phyloP scores from a whole-genome alignment of 371 early-diverging fungal genomes.

The Mucor circinelloides region DNA sequence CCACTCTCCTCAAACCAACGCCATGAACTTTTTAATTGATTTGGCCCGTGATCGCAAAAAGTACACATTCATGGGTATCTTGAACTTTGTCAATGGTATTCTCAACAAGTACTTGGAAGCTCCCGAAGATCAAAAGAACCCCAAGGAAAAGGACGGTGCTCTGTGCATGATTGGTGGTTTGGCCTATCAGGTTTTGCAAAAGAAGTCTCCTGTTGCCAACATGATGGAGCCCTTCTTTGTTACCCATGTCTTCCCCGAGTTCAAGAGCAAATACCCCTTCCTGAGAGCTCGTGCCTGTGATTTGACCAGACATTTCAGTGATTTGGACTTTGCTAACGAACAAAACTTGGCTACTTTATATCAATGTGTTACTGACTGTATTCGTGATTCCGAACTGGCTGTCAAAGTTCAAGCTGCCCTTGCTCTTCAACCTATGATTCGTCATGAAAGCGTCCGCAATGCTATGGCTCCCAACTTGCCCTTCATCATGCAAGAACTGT shows the following conservation, averaged over 20 bases:
- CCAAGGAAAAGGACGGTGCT: slow-evolving; percentile 87
- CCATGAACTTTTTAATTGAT: slow-evolving; percentile 71
- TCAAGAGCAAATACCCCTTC: slow-evolving; percentile 78
- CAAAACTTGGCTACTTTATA: slow-evolving; percentile 60
- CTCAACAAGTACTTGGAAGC: slow-evolving; percentile 61
- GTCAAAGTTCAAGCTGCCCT: slow-evolving; percentile 84
- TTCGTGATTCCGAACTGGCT: slow-evolving; percentile 81
- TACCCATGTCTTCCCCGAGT: slow-evolving; percentile 87
- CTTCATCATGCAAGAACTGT: slow-evolving; percentile 81
- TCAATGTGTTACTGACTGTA: slow-evolving; percentile 62
- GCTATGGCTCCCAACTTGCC: slow-evolving; percentile 79
- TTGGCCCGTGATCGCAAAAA: slow-evolving; percentile 79
- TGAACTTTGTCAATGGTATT: slow-evolving; percentile 74
- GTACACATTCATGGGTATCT: slow-evolving; percentile 76
- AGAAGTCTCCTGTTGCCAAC: slow-evolving; percentile 66
- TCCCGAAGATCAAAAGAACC: slow-evolving; percentile 67
- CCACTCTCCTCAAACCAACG: slow-evolving; percentile 71
- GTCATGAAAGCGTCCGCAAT: slow-evolving; percentile 69
- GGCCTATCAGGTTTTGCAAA: slow-evolving; percentile 62
- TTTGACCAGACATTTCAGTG: slow-evolving; percentile 42
- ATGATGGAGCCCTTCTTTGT: slow-evolving; percentile 84
- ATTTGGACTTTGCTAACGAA: slow-evolving; percentile 43
- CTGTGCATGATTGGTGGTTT: slow-evolving; percentile 80
- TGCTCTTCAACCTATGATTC: slow-evolving; percentile 78
- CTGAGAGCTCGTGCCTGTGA: slow-evolving; percentile 72